Percentiles rank a stretch among this genome's conserved stretches.
Conservation (phyloP, 148 eudicot genomes). For the Euryodendron excelsum region DNA sequence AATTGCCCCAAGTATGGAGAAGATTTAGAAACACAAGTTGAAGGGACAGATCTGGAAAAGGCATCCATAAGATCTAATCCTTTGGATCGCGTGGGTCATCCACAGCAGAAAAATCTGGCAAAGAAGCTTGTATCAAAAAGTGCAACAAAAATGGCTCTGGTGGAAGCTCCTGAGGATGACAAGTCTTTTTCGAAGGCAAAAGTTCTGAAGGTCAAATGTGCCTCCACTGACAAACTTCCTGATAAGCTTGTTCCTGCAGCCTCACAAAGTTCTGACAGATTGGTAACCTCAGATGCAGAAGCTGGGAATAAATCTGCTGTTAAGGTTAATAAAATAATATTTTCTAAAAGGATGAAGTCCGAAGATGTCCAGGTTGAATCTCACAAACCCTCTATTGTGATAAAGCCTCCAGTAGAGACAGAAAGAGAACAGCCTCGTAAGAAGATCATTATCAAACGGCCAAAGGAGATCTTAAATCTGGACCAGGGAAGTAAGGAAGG, state of each 20-base stretch:
- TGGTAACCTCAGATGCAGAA: slow-evolving; percentile 61
- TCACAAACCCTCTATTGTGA: slow-evolving; percentile 58
- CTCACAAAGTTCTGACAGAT: slow-evolving; percentile 54
- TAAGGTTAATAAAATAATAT: slow-evolving; percentile 67
- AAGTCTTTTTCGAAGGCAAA: slow-evolving; percentile 63
- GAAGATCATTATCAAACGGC: slow-evolving; percentile 72
- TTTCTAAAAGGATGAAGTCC: slow-evolving; percentile 63
- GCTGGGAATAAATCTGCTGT: slow-evolving; percentile 44
- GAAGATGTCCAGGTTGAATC: slow-evolving; percentile 62
- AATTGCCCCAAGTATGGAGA: slow-evolving; percentile 88
- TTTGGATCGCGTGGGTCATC: slow-evolving; percentile 37
- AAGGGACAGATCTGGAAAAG: slow-evolving; percentile 56
- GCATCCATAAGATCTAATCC: slow-evolving; percentile 39
- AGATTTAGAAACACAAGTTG: slow-evolving; percentile 58
- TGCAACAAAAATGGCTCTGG: slow-evolving; percentile 29
- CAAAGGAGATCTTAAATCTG: slow-evolving; percentile 58
- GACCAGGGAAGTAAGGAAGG: slow-evolving; percentile 65
- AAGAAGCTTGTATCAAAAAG: slow-evolving; percentile 44
- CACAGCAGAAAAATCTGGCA: slow-evolving; percentile 28
- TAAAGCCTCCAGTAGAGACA: slow-evolving; percentile 78
- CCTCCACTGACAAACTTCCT: slow-evolving; percentile 51
- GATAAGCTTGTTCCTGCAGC: slow-evolving; percentile 50
- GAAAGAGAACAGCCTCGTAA: slow-evolving; percentile 57
- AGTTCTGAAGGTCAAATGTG: slow-evolving; percentile 78
- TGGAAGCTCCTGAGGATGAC: slow-evolving; percentile 64